Evolutionary conservation across 331 rosid species (phyloP), one percentile per base, ranked within the genome.

Genomic region (Pyracantha coccinea): DNA sequence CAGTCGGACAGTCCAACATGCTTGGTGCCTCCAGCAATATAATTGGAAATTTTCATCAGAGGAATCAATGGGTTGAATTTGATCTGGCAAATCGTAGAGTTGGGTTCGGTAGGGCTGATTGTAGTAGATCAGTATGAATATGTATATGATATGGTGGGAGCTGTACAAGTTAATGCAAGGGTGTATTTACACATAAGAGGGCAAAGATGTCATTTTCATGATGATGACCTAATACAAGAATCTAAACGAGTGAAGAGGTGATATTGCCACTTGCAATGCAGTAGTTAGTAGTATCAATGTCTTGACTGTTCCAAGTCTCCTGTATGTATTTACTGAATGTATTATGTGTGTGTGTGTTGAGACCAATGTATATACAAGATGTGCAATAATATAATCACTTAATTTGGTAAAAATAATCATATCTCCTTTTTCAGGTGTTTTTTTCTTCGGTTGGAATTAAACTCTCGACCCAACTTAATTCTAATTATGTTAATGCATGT

Each of bases 41-140:
- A 23, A 87, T 94, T 2, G 99, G 99, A 0, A 94, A 90, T 66
- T 52, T 88, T 32, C 97, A 94, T 71, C 99, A 94, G 71, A 95
- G 86, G 50, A 90, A 89, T 82, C 77, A 78, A 1, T 94, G 99
- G 99, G 93, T 94, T 25, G 99, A 94, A 59, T 94, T 88, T 29
- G 99, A 94, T 80, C 55, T 92, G 2, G 82, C 71, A 1, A 84
- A 81, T 66, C 89, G 75, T 2, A 85, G 92, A 71, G 75, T 94
- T 0, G 99, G 99, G 0, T 90, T 94, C 2, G 97, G 96, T 66
- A 88, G 57, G 78, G 90, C 97, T 11, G 97, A 86, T 47, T 94
- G 99, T 69, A 82, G 85, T 76, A 76, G 86, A 90, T 62, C 25
- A 45, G 32, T 68, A 2, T 68, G 54, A 14, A 20, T 12, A 25